Conservation (phyloP, 225 moss, liverwort and hornwort species). For the Polytrichum formosum region DNA sequence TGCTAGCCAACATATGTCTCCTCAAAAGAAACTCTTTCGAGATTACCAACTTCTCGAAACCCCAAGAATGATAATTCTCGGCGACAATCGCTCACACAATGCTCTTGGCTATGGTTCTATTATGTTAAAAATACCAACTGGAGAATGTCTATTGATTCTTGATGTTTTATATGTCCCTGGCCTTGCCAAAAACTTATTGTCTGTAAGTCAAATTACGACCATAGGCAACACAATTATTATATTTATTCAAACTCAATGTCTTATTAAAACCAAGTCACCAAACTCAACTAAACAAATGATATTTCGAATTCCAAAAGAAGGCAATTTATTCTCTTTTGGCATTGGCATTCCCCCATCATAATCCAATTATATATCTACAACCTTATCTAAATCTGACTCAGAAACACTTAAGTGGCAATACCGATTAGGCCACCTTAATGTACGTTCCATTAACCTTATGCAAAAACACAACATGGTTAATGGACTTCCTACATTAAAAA, state of each 20-base stretch:
- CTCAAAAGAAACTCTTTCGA: neutral
- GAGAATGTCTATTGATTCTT: neutral
- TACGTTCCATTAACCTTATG: too few relatives aligned
- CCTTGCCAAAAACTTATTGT: neutral
- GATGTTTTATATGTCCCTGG: neutral
- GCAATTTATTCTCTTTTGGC: slow-evolving; percentile 1
- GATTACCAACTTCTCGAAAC: neutral
- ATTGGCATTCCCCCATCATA: neutral
- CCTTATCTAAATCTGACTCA: neutral
- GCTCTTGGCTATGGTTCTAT: neutral
- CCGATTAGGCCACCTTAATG: neutral
- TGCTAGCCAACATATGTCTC: slow-evolving; percentile 2
- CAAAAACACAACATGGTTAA: neutral
- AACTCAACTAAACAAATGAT: neutral
- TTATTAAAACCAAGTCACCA: neutral
- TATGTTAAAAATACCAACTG: neutral
- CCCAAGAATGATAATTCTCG: neutral
- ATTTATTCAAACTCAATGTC: neutral
- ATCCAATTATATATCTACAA: neutral
- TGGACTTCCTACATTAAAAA: neutral
- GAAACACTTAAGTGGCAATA: slow-evolving; percentile 1
- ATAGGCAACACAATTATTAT: neutral
- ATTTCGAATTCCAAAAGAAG: neutral
- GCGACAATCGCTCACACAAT: neutral
- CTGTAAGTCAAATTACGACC: neutral